phyloP scores from a whole-genome alignment of 2,329 filamentous ascomycete species.

The Elsinoe arachidis region DNA sequence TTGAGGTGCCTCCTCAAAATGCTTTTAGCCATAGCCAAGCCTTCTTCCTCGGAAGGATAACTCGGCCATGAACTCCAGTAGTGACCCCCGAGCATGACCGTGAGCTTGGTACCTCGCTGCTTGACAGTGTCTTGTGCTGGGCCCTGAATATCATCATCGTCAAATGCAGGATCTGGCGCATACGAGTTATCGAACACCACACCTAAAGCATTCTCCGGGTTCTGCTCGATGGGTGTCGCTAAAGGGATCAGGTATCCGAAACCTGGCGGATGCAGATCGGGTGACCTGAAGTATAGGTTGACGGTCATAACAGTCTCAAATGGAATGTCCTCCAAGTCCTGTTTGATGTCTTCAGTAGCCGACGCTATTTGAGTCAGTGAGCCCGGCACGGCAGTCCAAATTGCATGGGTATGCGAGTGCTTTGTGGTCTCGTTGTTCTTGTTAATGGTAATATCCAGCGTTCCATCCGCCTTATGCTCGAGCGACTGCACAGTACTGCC shows the following conservation, averaged over 20 bases:
- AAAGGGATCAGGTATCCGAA: slow-evolving; percentile 90
- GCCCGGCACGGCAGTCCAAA: slow-evolving; percentile 33
- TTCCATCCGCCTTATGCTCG: slow-evolving; percentile 30
- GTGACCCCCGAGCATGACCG: slow-evolving; percentile 90
- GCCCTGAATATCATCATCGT: slow-evolving; percentile 26
- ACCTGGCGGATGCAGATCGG: slow-evolving; percentile 58
- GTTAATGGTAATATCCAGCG: slow-evolving; percentile 12
- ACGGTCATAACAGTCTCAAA: slow-evolving; percentile 75
- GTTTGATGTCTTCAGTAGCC: slow-evolving; percentile 32
- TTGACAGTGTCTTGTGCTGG: slow-evolving; percentile 33
- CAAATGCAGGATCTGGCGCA: slow-evolving; percentile 19
- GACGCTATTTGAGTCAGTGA: slow-evolving; percentile 13
- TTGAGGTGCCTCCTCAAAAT: slow-evolving; percentile 66
- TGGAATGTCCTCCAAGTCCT: slow-evolving; percentile 49
- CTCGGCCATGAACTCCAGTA: slow-evolving; percentile 64
- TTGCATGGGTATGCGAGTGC: slow-evolving; percentile 44
- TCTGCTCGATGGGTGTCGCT: slow-evolving; percentile 58
- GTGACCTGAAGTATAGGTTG: slow-evolving; percentile 71
- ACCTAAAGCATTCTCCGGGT: slow-evolving; percentile 75
- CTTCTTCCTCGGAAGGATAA: slow-evolving; percentile 58
- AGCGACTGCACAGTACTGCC: slow-evolving; percentile 33
- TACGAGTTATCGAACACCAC: slow-evolving; percentile 81
- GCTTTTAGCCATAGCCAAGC: slow-evolving; percentile 57
- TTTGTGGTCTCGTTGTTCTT: slow-evolving; percentile 20
- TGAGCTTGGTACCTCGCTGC: slow-evolving; percentile 65